A percentile compares a stretch with the other conserved stretches of the same genome.
These are phyloP conservation scores for Plantago elongata DNA, from an alignment of 257 asterid species.

Conservation along the genomic window DNA sequence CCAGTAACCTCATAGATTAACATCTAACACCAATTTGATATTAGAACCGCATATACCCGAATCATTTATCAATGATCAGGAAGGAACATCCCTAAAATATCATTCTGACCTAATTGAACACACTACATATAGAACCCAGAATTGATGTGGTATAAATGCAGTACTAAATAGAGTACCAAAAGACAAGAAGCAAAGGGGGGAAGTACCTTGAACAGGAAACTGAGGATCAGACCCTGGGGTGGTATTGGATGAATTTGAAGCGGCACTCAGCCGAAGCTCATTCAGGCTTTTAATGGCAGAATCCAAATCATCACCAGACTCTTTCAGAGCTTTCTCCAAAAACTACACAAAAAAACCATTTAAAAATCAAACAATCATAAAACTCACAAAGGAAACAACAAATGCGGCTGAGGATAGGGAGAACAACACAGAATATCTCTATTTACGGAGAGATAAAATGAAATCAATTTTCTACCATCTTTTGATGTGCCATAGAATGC, in stretches of 20 bases:
- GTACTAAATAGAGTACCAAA: constrained; percentile 2
- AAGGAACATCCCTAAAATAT: neutral
- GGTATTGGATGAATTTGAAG: constrained; percentile 36
- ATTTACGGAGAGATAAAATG: constrained; percentile 1
- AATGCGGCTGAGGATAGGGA: neutral
- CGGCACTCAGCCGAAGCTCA: constrained; percentile 71
- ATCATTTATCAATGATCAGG: too few relatives aligned
- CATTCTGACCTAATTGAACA: neutral
- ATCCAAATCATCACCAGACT: constrained; percentile 67
- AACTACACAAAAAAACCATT: constrained; percentile 41
- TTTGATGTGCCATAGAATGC: constrained; percentile 8
- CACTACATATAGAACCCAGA: neutral
- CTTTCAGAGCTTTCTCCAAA: constrained; percentile 78
- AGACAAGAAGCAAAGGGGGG: constrained; percentile 14
- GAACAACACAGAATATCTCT: neutral
- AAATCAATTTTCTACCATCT: constrained; percentile 18
- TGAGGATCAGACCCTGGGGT: constrained; percentile 32
- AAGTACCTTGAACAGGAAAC: constrained; percentile 42
- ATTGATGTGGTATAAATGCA: neutral
- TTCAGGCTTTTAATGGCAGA: constrained; percentile 71
- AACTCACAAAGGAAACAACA: neutral
- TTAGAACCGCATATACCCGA: too few relatives aligned
- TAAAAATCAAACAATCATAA: constrained; percentile 14
- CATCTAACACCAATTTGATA: too few relatives aligned
- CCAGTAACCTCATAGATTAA: too few relatives aligned